Evolutionary conservation across 2,329 filamentous ascomycete genomes (phyloP).

Genomic region (Podosphaera xanthii): DNA sequence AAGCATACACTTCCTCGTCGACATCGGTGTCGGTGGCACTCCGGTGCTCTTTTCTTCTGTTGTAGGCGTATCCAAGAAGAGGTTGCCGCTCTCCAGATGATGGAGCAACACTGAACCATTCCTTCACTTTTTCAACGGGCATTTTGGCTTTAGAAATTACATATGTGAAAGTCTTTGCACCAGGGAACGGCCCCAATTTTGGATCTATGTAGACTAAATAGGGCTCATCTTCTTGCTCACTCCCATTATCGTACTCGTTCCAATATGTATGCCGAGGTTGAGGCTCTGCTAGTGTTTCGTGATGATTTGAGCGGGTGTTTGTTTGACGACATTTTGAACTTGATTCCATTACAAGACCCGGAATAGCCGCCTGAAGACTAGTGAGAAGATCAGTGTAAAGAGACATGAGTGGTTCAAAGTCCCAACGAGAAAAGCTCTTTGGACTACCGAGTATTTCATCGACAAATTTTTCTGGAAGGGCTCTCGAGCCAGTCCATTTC

Average conservation of each 20-base stretch:
- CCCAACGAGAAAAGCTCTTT: slow-evolving; percentile 48
- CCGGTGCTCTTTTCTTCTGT: slow-evolving; percentile 7
- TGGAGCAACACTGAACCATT: slow-evolving; percentile 20
- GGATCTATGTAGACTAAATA: slow-evolving; percentile 60
- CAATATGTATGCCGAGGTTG: slow-evolving; percentile 31
- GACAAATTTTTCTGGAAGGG: slow-evolving; percentile 41
- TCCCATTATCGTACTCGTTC: slow-evolving; percentile 74
- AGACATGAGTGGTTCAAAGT: slow-evolving; percentile 30
- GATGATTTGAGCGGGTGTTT: slow-evolving; percentile 6
- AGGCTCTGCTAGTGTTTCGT: slow-evolving; percentile 4
- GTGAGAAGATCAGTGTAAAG: slow-evolving; percentile 28
- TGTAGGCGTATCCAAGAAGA: slow-evolving; percentile 9
- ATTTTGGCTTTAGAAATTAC: slow-evolving; percentile 22
- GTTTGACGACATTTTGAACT: too few species aligned
- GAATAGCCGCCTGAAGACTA: slow-evolving; percentile 22
- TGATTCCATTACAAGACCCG: slow-evolving; percentile 4
- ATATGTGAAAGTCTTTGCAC: slow-evolving; percentile 26
- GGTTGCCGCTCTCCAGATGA: slow-evolving; percentile 11
- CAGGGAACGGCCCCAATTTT: slow-evolving; percentile 36
- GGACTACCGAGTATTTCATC: slow-evolving; percentile 40
- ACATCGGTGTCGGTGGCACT: slow-evolving; percentile 20
- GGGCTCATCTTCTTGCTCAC: slow-evolving; percentile 34
- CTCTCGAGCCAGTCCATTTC: slow-evolving; percentile 62
- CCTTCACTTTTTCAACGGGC: slow-evolving; percentile 27
- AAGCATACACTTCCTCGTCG: slow-evolving; percentile 27